Conservation (phyloP, 1,139 yeast genomes). For the Scheffersomyces illinoinensis region DNA sequence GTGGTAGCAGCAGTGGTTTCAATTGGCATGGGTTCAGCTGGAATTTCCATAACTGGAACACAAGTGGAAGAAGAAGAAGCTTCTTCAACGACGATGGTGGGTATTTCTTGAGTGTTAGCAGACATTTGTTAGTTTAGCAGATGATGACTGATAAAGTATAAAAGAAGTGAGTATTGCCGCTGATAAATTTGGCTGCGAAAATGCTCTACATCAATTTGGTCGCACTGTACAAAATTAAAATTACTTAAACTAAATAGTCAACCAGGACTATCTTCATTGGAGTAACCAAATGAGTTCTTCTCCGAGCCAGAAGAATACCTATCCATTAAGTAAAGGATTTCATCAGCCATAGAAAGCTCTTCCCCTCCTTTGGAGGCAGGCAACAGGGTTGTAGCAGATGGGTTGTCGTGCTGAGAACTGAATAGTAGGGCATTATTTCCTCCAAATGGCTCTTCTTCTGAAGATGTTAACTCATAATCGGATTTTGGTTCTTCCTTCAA, state of each 20-base stretch:
- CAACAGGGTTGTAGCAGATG: not conserved
- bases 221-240: not conserved
- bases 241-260: not conserved
- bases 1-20: not conserved
- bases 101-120: not conserved
- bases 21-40: not conserved
- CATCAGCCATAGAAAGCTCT: not conserved
- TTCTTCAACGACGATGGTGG: not conserved
- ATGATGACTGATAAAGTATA: not conserved
- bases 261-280: not conserved
- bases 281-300: not conserved
- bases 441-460: not conserved
- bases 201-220: not conserved
- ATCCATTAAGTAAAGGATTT: not conserved
- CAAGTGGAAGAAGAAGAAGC: not conserved
- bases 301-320: not conserved
- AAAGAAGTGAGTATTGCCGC: not conserved
- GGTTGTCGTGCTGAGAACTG: not conserved
- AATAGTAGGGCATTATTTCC: not conserved
- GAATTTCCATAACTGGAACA: not conserved
- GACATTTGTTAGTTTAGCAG: not conserved
- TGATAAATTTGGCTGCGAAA: not conserved
- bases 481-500: not conserved
- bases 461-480: not conserved
- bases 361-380: not conserved